Evolutionary conservation across 805 yeast genomes (phyloP), one percentile per base, ranked within the genome.

Genomic region (Wickerhamomyces subpelliculosus): DNA sequence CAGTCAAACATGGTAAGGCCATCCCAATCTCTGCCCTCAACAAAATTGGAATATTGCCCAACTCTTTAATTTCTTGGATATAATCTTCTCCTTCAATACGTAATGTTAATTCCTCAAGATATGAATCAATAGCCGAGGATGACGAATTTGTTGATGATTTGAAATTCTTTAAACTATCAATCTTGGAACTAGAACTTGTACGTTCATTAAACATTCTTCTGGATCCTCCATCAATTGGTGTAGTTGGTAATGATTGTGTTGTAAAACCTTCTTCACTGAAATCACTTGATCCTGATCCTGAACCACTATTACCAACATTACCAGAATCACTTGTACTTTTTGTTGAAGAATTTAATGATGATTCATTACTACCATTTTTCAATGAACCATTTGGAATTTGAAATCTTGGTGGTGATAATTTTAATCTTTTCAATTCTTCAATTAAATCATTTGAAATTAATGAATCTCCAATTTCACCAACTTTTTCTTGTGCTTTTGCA

Each of bases 1-100:
- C 96, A 4, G 96, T 86, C 51, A 90, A 71, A 59, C 97, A 90
- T 14, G 98, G 98, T 38, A 90, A 68, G 3, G 96, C 90, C 89
- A 87, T 87, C 36, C 96, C 97, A 37, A 88, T 77, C 58, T 89
- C 97, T 0, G 96, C 87, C 52, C 96, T 72, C 46, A 93, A 68
- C 43, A 90, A 66, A 24, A 90, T 78, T 9, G 97, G 97, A 35
- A 90, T 82, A 49, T 78, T 80, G 35, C 72, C 72, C 52, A 89
- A 65, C 52, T 85, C 90, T 44, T 74, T 71, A 36, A 90, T 80
- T 53, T 85, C 95, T 65, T 93, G 97, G 34, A 93, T 73, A 52
- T 68, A 70, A 40, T 70, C 59, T 25, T 70, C 79, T 31, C 75
- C 80, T 40, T 84, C 90, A 24, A 67, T 65, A 46, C 84, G 70